Base-by-base conservation (phyloP, 495 filamentous ascomycete species). In the Hapsidospora chrysogenum region DNA sequence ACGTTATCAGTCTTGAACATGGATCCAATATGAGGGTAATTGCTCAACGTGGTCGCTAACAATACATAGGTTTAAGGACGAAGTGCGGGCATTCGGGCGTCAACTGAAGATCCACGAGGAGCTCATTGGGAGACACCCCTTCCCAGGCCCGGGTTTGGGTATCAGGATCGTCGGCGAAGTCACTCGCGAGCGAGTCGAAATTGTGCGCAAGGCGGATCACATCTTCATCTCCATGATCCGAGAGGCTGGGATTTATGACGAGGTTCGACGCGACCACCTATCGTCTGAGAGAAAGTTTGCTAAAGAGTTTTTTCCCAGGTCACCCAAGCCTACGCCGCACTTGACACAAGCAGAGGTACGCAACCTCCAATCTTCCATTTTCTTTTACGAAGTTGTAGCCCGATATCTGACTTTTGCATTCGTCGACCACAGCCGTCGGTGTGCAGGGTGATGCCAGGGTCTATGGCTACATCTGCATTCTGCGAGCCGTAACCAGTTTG, bases 151-250 rank as follows among this genome's bases (percentile, higher is more conserved):
- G 1, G 89, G 86, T 4, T 74, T 97, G 39, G 89, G 77, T 16
- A 85, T 96, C 47, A 74, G 89, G 33, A 76, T 96, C 33, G 60
- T 94, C 1, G 89, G 89, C 25, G 87, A 92, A 39, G 80, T 95
- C 3, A 93, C 79, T 9, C 61, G 63, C 3, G 78, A 85, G 44
- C 70, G 76, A 34, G 75, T 95, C 17, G 68, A 70, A 17, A 92
- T 94, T 25, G 85, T 75, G 11, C 68, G 85, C 13, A 58, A 81
- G 46, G 89, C 89, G 2, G 89, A 96, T 51, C 53, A 80, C 41
- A 83, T 84, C 49, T 97, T 87, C 60, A 92, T 95, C 47, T 64
- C 69, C 36, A 80, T 80, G 71, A 92, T 97, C 56, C 64, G 59
- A 31, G 76, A 73, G 20, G 85, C 83, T 2, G 89, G 84, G 14